Evolutionary conservation across 257 asterid genomes (phyloP), one percentile per base, ranked within the genome.

Genomic region (Misopates orontium): DNA sequence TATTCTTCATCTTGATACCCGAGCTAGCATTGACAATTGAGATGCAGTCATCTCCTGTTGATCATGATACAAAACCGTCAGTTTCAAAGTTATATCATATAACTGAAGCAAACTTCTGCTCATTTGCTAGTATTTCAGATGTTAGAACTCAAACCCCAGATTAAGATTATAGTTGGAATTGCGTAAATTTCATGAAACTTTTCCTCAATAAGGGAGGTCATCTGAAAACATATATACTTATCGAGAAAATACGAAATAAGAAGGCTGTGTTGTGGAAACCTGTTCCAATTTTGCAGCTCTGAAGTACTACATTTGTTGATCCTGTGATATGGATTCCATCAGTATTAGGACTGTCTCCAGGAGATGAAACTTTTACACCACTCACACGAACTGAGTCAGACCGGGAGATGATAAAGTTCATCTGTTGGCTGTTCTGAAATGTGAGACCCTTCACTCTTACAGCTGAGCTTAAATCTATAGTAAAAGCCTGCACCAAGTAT

Each of bases 271-370:
- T 3, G 8, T 36, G 42, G 6, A 8, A 58, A 93, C 99, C 97
- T 82, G 99, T 94, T 80, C 96, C 96, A 5, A 94, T 90, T 77
- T 77, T 81, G 80, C 96, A 88, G 82, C 88, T 85, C 77, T 82
- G 88, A 12, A 94, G 78, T 44, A 90, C 76, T 10, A 94, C 90
- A 14, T 93, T 87, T 16, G 87, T 88, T 20, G 99, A 94, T 61
- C 47, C 91, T 1, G 96, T 84, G 51, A 94, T 84, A 72, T 94
- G 99, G 67, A 93, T 94, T 66, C 99, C 99, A 74, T 94, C 99
- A 15, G 99, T 94, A 53, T 94, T 94, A 17, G 99, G 99, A 64
- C 99, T 94, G 53, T 90, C 91, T 61, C 70, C 96, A 8, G 99
- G 97, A 47, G 96, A 77, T 23, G 86, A 84, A 56, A 94, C 89